phyloP scores from a whole-genome alignment of 768 basidiomycete species.

The Arthromyces matolae region DNA sequence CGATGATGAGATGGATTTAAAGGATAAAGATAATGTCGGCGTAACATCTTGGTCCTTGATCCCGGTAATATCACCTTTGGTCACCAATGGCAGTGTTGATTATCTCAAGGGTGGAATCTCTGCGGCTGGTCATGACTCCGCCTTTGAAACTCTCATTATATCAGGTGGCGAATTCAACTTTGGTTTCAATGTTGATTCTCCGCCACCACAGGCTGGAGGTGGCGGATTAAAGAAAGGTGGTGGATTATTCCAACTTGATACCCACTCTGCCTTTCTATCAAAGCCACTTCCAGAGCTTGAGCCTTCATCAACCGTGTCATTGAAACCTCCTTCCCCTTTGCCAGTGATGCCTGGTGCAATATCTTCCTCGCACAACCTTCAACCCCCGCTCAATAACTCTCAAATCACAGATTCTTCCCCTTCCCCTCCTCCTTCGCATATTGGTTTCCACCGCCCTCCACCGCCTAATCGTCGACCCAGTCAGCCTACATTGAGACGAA shows the following conservation, averaged over 20 bases:
- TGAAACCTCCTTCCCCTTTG: constrained; percentile 40
- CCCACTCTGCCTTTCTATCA: constrained; percentile 46
- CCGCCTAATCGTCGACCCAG: constrained; percentile 58
- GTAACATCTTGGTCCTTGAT: constrained; percentile 72
- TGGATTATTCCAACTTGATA: constrained; percentile 71
- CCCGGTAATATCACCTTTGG: constrained; percentile 55
- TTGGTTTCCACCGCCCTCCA: constrained; percentile 48
- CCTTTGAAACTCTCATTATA: constrained; percentile 50
- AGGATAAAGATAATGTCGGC: constrained; percentile 50
- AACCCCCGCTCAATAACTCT: constrained; percentile 2
- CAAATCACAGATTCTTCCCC: constrained; percentile 44
- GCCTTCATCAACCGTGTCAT: constrained; percentile 33
- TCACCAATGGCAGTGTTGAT: constrained; percentile 51
- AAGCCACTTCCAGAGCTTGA: constrained; percentile 59
- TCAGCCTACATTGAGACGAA: constrained; percentile 54
- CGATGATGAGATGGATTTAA: constrained; percentile 72
- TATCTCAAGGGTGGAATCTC: constrained; percentile 75
- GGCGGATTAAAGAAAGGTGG: constrained; percentile 31
- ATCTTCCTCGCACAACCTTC: constrained; percentile 23
- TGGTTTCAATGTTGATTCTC: constrained; percentile 18
- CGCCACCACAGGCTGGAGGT: constrained; percentile 19
- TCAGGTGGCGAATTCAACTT: constrained; percentile 34
- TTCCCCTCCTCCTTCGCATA: constrained; percentile 66
- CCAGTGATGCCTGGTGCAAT: constrained; percentile 53
- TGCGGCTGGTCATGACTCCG: constrained; percentile 54